These are phyloP conservation scores for Perkinsus marinus DNA, from an alignment of 169 alveolate genomes.

Conservation along the genomic window DNA sequence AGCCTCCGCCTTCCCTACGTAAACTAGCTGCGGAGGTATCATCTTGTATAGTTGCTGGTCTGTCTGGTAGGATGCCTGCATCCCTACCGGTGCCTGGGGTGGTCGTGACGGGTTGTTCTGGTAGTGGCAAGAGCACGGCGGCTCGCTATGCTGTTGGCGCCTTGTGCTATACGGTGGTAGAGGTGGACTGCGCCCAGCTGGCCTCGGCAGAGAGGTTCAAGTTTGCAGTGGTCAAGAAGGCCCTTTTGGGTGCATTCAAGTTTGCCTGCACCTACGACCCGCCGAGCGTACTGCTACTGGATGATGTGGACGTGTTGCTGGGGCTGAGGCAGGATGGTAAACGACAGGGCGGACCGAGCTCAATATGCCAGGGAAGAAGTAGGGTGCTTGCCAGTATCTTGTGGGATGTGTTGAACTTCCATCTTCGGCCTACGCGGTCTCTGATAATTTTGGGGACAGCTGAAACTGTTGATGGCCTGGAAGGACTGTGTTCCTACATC, in stretches of 20 bases:
- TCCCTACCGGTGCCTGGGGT: neutral
- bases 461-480: neutral
- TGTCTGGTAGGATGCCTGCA: neutral
- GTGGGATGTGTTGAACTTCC: neutral
- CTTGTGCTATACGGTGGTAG: neutral
- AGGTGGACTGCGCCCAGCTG: neutral
- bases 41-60: neutral
- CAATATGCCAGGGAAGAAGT: neutral
- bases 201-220: neutral
- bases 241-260: neutral
- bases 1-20: neutral
- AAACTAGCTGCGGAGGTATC: neutral
- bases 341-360: neutral
- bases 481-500: neutral
- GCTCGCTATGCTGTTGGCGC: neutral
- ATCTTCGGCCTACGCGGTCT: neutral
- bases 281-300: neutral
- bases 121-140: neutral
- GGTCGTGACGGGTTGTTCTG: neutral
- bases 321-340: neutral
- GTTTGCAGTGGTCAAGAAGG: neutral
- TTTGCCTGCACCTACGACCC: neutral
- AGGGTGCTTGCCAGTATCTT: neutral
- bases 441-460: neutral
- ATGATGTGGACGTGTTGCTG: neutral